Base-by-base conservation (phyloP, 805 yeast genomes). In the Candida easanensis region DNA sequence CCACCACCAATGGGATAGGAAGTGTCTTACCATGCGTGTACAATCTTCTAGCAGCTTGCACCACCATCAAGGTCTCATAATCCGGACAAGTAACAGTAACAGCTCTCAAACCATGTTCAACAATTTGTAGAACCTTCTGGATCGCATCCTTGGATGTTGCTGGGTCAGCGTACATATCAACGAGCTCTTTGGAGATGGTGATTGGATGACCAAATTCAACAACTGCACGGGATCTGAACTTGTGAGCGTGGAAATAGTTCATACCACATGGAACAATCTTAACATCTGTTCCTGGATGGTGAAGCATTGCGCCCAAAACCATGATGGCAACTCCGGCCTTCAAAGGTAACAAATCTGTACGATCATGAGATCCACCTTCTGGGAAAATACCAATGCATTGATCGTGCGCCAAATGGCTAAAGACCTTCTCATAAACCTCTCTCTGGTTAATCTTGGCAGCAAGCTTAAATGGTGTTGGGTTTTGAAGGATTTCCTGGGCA, bases 261-360 rank as follows among this genome's bases (percentile, higher is more conserved):
- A 93, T 84, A 33, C 99, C 99, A 61, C 96, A 89, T 4, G 98
- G 98, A 13, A 93, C 95, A 52, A 91, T 88, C 54, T 82, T 81
- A 4, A 91, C 91, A 44, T 82, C 81, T 46, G 85, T 80, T 35
- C 77, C 75, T 0, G 93, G 88, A 54, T 86, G 77, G 46, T 79
- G 73, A 19, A 81, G 85, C 80, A 90, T 78, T 9, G 98, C 93
- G 8, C 98, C 99, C 23, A 93, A 71, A 0, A 98, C 99, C 98
- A 91, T 93, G 44, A 91, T 85, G 3, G 97, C 97, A 8, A 93
- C 97, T 49, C 99, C 99, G 1, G 98, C 97, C 61, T 93, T 91
- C 53, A 91, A 70, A 0, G 99, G 99, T 39, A 91, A 72, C 53
- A 91, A 66, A 50, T 88, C 95, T 0, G 98, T 82, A 52, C 99